These are phyloP conservation scores for Cephaloascus albidus DNA, from an alignment of 805 yeast species.

Conservation along the genomic window DNA sequence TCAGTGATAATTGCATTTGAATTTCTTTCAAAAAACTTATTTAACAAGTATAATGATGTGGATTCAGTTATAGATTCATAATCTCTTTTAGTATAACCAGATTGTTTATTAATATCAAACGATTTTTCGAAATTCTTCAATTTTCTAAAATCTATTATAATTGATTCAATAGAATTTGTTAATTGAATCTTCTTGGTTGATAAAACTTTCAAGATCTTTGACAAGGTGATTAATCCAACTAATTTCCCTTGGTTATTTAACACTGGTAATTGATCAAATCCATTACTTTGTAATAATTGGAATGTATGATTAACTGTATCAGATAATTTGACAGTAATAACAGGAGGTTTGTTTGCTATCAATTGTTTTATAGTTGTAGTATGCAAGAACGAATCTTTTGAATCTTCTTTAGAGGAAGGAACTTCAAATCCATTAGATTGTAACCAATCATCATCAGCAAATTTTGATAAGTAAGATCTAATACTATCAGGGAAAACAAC, in stretches of 20 bases:
- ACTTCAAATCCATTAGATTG: constrained; percentile 66
- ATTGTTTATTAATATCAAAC: constrained; percentile 47
- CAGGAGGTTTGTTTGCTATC: constrained; percentile 59
- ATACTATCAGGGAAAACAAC: constrained; percentile 82
- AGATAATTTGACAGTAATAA: constrained; percentile 56
- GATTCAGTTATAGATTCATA: constrained; percentile 58
- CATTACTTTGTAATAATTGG: constrained; percentile 61
- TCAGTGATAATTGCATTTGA: constrained; percentile 81
- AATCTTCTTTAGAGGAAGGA: constrained; percentile 21
- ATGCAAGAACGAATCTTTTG: constrained; percentile 23
- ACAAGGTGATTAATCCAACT: constrained; percentile 69
- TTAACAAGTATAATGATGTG: constrained; percentile 59
- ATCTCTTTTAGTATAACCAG: constrained; percentile 51
- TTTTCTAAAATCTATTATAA: constrained; percentile 68
- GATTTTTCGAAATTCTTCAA: constrained; percentile 60
- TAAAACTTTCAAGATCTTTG: constrained; percentile 57
- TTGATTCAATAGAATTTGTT: constrained; percentile 45
- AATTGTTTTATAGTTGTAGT: constrained; percentile 52
- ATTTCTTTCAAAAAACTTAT: constrained; percentile 74
- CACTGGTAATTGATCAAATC: constrained; percentile 82
- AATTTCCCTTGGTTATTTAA: constrained; percentile 50
- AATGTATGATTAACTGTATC: constrained; percentile 59
- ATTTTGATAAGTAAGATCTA: constrained; percentile 79
- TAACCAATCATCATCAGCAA: constrained; percentile 91
- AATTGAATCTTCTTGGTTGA: constrained; percentile 50